These are phyloP conservation scores for Mycena kentingensis DNA, from an alignment of 768 basidiomycete species.

Conservation along the genomic window DNA sequence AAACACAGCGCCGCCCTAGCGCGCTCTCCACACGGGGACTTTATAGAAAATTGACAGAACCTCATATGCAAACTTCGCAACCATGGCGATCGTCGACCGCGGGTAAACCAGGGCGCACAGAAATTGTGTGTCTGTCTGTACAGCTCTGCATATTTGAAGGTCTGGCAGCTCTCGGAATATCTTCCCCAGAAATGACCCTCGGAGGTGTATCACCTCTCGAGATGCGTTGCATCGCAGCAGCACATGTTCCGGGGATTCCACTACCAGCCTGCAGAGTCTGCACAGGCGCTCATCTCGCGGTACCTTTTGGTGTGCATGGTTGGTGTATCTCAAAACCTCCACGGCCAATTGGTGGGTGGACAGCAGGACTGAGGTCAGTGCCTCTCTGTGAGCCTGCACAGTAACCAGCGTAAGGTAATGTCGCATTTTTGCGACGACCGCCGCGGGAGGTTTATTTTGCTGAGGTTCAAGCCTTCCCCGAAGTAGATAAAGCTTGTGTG, in stretches of 20 bases:
- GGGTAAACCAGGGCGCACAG: slow-evolving; percentile 4
- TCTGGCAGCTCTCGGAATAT: background rate
- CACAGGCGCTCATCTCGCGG: slow-evolving; percentile 1
- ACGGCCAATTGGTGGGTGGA: slow-evolving; percentile 11
- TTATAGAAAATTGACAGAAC: slow-evolving; percentile 1
- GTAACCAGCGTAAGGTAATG: slow-evolving; percentile 8
- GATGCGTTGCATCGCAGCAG: slow-evolving; percentile 2
- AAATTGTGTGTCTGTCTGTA: background rate
- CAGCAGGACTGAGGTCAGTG: slow-evolving; percentile 2
- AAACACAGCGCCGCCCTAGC: background rate
- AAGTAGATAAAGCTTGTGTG: slow-evolving; percentile 12
- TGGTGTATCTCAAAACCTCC: slow-evolving; percentile 7
- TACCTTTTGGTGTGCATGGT: slow-evolving; percentile 3
- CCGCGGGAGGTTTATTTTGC: slow-evolving; percentile 8
- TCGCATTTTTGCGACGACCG: background rate
- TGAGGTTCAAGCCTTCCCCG: slow-evolving; percentile 11
- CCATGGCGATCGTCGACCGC: background rate
- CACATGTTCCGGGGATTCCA: slow-evolving; percentile 3
- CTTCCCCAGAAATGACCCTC: background rate
- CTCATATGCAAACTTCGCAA: slow-evolving; percentile 2
- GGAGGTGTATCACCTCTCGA: background rate
- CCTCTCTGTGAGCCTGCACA: slow-evolving; percentile 5
- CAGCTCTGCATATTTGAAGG: background rate
- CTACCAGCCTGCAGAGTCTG: slow-evolving; percentile 2
- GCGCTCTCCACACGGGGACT: background rate